Percentiles rank a stretch among this genome's conserved stretches.
Conservation (phyloP, 306 rosid genomes). For the Cotoneaster glaucophyllus region DNA sequence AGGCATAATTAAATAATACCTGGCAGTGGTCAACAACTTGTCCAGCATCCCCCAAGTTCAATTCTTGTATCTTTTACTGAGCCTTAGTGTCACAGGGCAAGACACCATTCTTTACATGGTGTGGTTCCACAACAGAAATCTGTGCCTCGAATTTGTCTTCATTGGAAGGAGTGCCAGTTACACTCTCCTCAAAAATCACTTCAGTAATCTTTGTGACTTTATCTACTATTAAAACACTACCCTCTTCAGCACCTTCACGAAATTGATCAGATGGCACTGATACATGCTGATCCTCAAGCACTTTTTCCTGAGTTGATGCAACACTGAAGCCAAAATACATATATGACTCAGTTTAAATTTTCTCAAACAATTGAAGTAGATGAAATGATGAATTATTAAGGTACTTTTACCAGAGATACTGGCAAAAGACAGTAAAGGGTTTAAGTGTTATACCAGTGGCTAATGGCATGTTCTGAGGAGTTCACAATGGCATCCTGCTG, state of each 20-base stretch:
- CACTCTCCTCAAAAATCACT: constrained; percentile 47
- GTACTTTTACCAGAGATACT: background rate
- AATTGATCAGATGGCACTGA: constrained; percentile 36
- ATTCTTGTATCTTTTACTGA: constrained; percentile 23
- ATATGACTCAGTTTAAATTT: background rate
- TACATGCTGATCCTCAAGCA: constrained; percentile 23
- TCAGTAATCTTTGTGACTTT: constrained; percentile 57
- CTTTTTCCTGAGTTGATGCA: constrained; percentile 31
- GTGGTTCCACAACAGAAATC: constrained; percentile 19
- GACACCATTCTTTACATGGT: constrained; percentile 25
- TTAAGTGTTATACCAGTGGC: constrained; percentile 34
- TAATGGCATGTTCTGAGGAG: constrained; percentile 25
- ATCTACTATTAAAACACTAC: constrained; percentile 46
- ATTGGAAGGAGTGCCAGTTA: constrained; percentile 12
- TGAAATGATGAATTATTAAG: background rate
- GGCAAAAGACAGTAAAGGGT: constrained; percentile 6
- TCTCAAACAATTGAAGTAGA: background rate
- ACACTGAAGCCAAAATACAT: constrained; percentile 40
- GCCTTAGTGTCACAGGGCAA: constrained; percentile 26
- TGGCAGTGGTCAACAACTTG: constrained; percentile 25
- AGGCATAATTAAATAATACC: constrained; percentile 27
- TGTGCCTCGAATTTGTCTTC: constrained; percentile 21
- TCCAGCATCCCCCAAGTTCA: constrained; percentile 27
- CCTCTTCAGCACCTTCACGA: constrained; percentile 40
- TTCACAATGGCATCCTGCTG: constrained; percentile 21